Base-by-base conservation (phyloP, 2,329 filamentous ascomycete genomes). In the Xenoacremonium recifei region DNA sequence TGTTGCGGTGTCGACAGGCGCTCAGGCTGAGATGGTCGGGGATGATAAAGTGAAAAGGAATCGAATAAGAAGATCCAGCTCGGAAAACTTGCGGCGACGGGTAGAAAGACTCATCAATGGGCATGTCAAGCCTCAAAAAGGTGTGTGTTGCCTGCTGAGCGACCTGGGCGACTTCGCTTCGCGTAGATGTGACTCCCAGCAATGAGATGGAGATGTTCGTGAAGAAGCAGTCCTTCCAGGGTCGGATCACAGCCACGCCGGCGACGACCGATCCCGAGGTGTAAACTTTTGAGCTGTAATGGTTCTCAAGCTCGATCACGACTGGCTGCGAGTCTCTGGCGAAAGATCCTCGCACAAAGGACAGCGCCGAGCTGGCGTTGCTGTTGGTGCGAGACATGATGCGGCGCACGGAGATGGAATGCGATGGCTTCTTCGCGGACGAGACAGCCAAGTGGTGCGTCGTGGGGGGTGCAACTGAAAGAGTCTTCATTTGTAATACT, bases 21-120 rank as follows among this genome's bases (percentile, higher is more conserved):
- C 64, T 66, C 33, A 75, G 58, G 11, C 72, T 75, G 30, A 76
- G 66, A 19, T 72, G 65, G 44, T 57, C 55, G 10, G 73, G 73
- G n/a, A 76, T 65, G 37, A 75, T 66, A 42, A 76, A 76, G 58
- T 71, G 60, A 60, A 76, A 71, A 17, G 72, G 72, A 12, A 76
- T 51, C 6, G 52, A 64, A 55, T 71, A 69, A 17, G 60, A 62
- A 37, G 50, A 50, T 7, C 63, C 67, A 4, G 62, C 57, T 54
- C 70, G 63, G 37, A 74, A 64, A 11, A 70, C 47, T 17, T 68
- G 60, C 6, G 68, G 64, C 4, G 60, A 53, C 0, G 72, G 72
- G 45, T 73, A 73, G 2, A 51, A 48, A 2, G 64, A 62, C 15
- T 66, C 63, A 10, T 18, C 13, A 11, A 75, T 59, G 3, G 72